Evolutionary conservation across 202 grass and related monocot species (phyloP).

Genomic region (Schoenoplectus triqueter): DNA sequence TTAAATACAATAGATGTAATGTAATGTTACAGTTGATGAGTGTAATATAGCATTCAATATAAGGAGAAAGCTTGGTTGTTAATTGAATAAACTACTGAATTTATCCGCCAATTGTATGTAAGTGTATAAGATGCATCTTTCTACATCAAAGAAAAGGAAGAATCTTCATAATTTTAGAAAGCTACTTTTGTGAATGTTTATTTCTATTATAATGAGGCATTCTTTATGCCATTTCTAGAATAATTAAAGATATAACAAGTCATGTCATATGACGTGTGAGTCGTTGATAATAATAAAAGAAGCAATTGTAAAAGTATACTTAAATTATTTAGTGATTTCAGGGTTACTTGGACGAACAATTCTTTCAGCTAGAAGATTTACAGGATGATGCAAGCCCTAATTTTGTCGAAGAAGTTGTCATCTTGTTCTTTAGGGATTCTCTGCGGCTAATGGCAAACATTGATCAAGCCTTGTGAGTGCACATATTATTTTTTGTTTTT

Average conservation of each 20-base stretch:
- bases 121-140: constrained; percentile 14
- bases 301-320: constrained; percentile 2
- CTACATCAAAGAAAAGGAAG: constrained; percentile 35
- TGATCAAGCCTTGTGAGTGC: constrained; percentile 83
- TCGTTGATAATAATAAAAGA: constrained; percentile 4
- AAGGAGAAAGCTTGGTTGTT: too few species aligned
- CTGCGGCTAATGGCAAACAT: constrained; percentile 77
- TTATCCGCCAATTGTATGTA: constrained; percentile 16
- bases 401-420: constrained; percentile 88
- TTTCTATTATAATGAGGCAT: too few species aligned
- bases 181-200: neutral
- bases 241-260: neutral
- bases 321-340: constrained; percentile 46
- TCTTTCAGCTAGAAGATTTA: constrained; percentile 89
- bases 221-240: constrained; percentile 34
- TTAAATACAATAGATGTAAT: neutral
- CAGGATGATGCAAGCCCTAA: constrained; percentile 95
- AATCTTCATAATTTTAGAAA: constrained; percentile 35
- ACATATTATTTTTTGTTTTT: neutral
- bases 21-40: neutral
- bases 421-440: constrained; percentile 91
- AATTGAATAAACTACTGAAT: constrained; percentile 14
- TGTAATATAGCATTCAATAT: neutral
- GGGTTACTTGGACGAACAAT: constrained; percentile 95
- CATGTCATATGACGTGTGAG: constrained; percentile 4